A percentile compares a stretch with the other conserved stretches of the same genome.
Conservation (phyloP, 2,329 filamentous ascomycete species). For the Cercospora zeae-maydis region DNA sequence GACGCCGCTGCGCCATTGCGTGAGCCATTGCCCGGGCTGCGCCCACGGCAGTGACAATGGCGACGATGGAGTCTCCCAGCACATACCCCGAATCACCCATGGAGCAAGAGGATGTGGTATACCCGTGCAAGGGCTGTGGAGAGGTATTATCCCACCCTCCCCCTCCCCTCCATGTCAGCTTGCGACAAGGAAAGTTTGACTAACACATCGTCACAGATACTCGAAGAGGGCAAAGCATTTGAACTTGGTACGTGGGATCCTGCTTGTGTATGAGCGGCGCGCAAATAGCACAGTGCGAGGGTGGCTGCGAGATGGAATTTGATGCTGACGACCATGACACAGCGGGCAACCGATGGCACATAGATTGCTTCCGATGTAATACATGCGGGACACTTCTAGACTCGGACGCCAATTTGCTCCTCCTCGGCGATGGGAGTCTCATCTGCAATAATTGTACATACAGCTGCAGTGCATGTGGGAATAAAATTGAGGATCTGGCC, state of each 20-base stretch:
- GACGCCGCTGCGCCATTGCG: not conserved
- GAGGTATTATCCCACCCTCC: slow-evolving; percentile 58
- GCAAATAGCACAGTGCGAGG: not conserved
- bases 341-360: slow-evolving; percentile 58
- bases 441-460: slow-evolving; percentile 99
- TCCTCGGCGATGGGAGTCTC: slow-evolving; percentile 93
- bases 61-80: slow-evolving; percentile 52
- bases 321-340: slow-evolving; percentile 6
- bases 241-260: slow-evolving; percentile 68
- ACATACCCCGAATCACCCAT: slow-evolving; percentile 63
- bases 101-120: slow-evolving; percentile 75
- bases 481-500: slow-evolving; percentile 97
- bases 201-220: slow-evolving; percentile 59
- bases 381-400: slow-evolving; percentile 93
- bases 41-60: slow-evolving; percentile 18
- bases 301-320: not conserved
- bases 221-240: slow-evolving; percentile 98
- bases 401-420: slow-evolving; percentile 93
- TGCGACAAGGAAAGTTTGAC: slow-evolving; percentile 6
- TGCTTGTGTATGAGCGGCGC: not conserved
- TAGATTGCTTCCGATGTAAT: slow-evolving; percentile 82
- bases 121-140: slow-evolving; percentile 89
- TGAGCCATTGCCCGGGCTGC: slow-evolving; percentile 7
- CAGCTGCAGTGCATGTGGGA: slow-evolving; percentile 91
- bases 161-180: not conserved